Conservation (phyloP, 768 basidiomycete genomes). For the Pleurotus citrinopileatus region DNA sequence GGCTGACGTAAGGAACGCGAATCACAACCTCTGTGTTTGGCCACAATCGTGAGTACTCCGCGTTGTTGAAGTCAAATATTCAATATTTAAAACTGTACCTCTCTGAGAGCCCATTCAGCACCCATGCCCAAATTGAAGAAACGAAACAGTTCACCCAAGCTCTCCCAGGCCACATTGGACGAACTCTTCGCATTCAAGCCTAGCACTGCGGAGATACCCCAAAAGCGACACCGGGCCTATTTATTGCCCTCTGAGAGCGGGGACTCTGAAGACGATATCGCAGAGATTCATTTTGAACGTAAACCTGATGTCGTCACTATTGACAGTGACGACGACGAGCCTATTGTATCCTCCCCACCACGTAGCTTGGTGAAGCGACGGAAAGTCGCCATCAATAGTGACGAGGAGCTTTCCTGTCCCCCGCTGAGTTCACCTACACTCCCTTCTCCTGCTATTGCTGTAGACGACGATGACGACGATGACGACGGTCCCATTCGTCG, state of each 20-base stretch:
- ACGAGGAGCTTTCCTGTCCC: conserved; percentile 19
- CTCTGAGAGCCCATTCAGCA: no score
- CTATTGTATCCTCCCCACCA: conserved; percentile 9
- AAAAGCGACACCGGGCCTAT: background rate
- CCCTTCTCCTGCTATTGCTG: conserved; percentile 3
- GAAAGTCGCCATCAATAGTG: conserved; percentile 3
- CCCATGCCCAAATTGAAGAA: conserved; percentile 1
- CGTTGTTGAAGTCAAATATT: no score
- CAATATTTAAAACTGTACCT: no score
- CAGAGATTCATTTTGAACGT: conserved; percentile 49
- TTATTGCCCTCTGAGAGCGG: background rate
- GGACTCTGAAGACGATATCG: conserved; percentile 24
- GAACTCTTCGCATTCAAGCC: background rate
- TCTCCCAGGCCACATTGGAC: conserved; percentile 1
- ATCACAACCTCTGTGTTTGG: no score
- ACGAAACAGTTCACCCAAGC: background rate
- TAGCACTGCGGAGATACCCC: background rate
- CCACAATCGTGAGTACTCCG: no score
- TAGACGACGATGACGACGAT: conserved; percentile 19
- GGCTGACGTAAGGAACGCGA: no score
- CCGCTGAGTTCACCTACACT: conserved; percentile 10
- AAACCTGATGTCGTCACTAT: conserved; percentile 13
- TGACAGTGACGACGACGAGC: conserved; percentile 15
- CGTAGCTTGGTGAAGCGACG: conserved; percentile 12
- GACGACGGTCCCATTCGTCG: background rate